Percentiles rank a stretch among this genome's conserved stretches.
Conservation (phyloP, 106 monocot species). For the Platanthera zijinensis region DNA sequence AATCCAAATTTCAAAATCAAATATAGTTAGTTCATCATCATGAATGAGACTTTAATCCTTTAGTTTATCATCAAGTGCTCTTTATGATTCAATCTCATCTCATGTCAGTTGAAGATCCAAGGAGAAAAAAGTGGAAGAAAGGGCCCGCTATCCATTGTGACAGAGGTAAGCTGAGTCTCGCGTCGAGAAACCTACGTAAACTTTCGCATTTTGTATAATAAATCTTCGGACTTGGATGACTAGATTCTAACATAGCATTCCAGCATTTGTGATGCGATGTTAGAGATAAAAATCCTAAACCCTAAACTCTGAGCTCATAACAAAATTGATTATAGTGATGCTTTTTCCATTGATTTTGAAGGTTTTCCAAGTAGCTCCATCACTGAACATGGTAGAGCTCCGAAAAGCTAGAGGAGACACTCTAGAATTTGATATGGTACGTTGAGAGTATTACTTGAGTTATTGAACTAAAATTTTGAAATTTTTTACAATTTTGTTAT, state of each 20-base stretch:
- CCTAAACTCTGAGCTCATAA: background rate
- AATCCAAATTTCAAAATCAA: background rate
- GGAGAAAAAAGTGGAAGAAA: constrained; percentile 83
- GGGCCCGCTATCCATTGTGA: constrained; percentile 76
- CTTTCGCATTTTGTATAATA: background rate
- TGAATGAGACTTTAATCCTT: background rate
- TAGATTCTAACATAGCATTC: background rate
- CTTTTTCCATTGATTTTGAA: constrained; percentile 6
- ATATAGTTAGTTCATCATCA: background rate
- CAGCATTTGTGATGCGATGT: no score
- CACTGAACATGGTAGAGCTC: constrained; percentile 66
- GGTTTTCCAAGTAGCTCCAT: constrained; percentile 76
- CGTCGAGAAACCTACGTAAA: no score
- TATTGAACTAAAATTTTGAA: background rate
- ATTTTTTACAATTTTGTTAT: background rate
- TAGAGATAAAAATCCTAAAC: background rate
- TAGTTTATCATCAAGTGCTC: background rate
- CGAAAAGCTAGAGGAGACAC: constrained; percentile 68
- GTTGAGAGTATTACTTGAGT: background rate
- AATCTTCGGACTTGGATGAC: background rate
- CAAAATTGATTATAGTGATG: background rate
- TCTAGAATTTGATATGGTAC: constrained; percentile 59
- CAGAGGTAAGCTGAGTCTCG: constrained; percentile 40
- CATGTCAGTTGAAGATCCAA: constrained; percentile 63
- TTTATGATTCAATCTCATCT: background rate